Base-by-base conservation (phyloP, 257 asterid species). In the Solanum infundibuliforme region DNA sequence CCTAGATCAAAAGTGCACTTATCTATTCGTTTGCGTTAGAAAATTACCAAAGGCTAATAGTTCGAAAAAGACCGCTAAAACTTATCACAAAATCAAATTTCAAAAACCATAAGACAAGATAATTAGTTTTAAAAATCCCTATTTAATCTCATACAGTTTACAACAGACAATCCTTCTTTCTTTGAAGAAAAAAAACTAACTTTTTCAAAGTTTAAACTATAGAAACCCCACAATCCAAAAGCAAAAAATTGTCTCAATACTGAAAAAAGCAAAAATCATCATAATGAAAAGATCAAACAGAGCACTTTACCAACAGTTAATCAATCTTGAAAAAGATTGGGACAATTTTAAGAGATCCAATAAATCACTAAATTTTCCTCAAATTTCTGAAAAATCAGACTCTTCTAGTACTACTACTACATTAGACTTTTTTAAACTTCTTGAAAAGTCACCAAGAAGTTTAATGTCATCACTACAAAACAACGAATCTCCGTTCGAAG, bases 391-490 rank as follows among this genome's bases (percentile, higher is more conserved):
- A 52, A 85, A 77, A 27, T 68, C 89, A 32, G 52, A 73, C 23
- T 14, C 85, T 48, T 27, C 29, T 2, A 21, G 31, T 52, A 31
- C 35, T 13, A 35, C n/a, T 4, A n/a, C 31, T 14, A 20, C 35
- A 2, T 34, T 81, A 14, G 34, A 89, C 13, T 71, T 89, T 34
- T 84, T 83, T 1, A 72, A 77, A 13, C 88, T 89, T 4, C 35
- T 91, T 29, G 72, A 84, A 27, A 90, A 86, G 8, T 93, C 96
- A 60, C 95, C 94, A n/a, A 87, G 88, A 86, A 75, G 41, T 39
- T 85, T 92, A 83, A 92, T 94, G 95, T 88, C 94, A 84, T 89
- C 88, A 84, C 89, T 94, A 12, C 96, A 93, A 76, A 89, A 69
- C 38, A 87, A 8, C 41, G 62, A 41, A 52, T 82, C 92, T 1